Base-by-base conservation (phyloP, 305 asterid species). In the Striga hermonthica region DNA sequence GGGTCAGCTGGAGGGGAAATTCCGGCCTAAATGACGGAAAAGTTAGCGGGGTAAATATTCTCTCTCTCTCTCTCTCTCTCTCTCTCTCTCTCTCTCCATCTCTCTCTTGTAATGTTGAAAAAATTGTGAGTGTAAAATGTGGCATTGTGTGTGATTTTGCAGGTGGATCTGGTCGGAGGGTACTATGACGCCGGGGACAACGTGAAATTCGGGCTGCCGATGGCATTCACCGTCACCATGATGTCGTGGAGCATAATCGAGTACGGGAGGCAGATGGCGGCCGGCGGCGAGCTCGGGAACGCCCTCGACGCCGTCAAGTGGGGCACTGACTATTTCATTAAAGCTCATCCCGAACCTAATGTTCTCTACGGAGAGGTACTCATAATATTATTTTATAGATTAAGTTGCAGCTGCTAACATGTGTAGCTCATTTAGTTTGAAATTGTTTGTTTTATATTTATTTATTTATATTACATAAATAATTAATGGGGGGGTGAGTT, bases 151-250 rank as follows among this genome's bases (percentile, higher is more conserved):
- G 31, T 53, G n/a, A 16, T 45, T 64, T 53, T 60, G 69, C 71
- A 92, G 98, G 95, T 93, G 84, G 87, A 94, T 88, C 89, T 94
- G 63, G 91, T 85, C 5, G 99, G 99, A 76, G 99, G 99, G 1
- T 94, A 94, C 79, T 91, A 94, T 62, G 99, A 94, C 71, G 99
- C 99, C 38, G 99, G 99, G 47, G 99, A 94, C 72, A 94, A 94
- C 75, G 99, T 94, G 58, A 94, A 91, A 60, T 91, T 94, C 65
- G 99, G 99, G 9, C 76, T 94, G 9, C 99, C 99, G 4, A 90
- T 94, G 98, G 99, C 98, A 6, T 94, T 86, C 81, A 94, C 99
- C 43, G 38, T 88, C 0, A 94, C 99, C 3, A 91, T 94, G 98
- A 73, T 94, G 88, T 86, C 96, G 0, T 94, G 99, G 99, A 91